Evolutionary conservation across 2,329 filamentous ascomycete species (phyloP), one percentile per base, ranked within the genome.

Genomic region (Trichophyton simii): DNA sequence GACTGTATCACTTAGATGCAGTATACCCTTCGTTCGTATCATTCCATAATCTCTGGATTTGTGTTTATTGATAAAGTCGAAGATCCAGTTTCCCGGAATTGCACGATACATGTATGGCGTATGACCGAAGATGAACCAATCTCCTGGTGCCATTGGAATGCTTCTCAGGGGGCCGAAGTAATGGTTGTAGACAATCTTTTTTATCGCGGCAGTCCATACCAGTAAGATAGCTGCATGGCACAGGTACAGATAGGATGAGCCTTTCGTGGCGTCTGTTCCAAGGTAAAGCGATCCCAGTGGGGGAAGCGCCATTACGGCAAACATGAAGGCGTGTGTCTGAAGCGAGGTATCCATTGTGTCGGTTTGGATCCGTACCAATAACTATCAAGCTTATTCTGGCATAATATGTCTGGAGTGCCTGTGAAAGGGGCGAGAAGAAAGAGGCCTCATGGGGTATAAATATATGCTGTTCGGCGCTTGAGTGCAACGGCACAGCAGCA

Each of bases 1-100:
- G 18, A 48, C 20, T 11, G 44, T 22, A 48, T 48, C 44, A 1
- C 68, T 65, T 4, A 74, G 25, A 48, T 48, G 44, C 9, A 48
- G 11, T 25, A 48, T 48, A 2, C n/a, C 18, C 18, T 48, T 22
- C 9, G 9, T 48, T 18, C 44, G 25, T 20, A 48, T 20, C 44
- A 48, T 48, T 28, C 46, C 46, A 22, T 22, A 52, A 6, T 25
- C 25, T 20, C 9, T 52, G 20, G 9, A 4, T 5, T 31, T 52
- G 25, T 3, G 7, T 4, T 28, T 28, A 28, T 52, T 52, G 20
- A 52, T 15, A 25, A 52, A 52, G 20, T 52, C 20, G 5, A 52
- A 11, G 11, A 52, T 28, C 46, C 46, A 25, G 5, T 11, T 11
- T 2, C 46, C 46, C 25, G 22, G 22, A 3, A 52, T 52, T 52